A percentile compares a stretch with the other conserved stretches of the same genome.
Conservation (phyloP, 2,329 filamentous ascomycete species). For the Fusarium sp. region DNA sequence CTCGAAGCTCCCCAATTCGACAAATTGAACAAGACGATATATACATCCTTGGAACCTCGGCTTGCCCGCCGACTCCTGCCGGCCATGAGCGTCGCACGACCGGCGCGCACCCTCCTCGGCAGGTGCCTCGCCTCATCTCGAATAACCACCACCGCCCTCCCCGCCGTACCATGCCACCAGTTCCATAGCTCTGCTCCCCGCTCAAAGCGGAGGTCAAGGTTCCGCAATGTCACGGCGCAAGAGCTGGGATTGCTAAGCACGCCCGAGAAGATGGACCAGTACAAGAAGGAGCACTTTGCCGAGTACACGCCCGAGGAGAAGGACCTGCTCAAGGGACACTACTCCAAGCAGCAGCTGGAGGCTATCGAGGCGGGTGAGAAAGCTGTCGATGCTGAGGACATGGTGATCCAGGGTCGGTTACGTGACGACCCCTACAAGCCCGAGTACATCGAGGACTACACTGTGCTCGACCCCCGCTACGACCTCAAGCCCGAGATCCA, state of each 20-base stretch:
- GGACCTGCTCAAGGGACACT: conserved; percentile 71
- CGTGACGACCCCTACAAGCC: conserved; percentile 79
- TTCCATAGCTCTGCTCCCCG: conserved; percentile 66
- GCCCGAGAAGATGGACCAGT: conserved; percentile 58
- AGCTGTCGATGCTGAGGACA: conserved; percentile 78
- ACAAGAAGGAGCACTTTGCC: conserved; percentile 63
- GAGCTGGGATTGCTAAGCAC: conserved; percentile 62
- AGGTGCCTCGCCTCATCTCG: conserved; percentile 58
- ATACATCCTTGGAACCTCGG: neutral
- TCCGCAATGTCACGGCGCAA: conserved; percentile 64
- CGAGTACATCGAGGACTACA: conserved; percentile 86
- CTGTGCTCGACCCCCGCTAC: conserved; percentile 79
- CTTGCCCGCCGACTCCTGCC: conserved; percentile 28
- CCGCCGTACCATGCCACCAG: conserved; percentile 51
- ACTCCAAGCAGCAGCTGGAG: conserved; percentile 83
- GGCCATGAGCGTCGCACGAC: conserved; percentile 68
- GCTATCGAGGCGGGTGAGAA: conserved; percentile 85
- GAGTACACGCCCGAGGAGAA: conserved; percentile 77
- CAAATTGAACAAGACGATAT: conserved; percentile 25
- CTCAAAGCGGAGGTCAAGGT: conserved; percentile 61
- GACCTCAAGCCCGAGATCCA: conserved; percentile 72
- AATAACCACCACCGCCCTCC: conserved; percentile 36
- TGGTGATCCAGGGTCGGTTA: conserved; percentile 78
- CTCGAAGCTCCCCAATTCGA: conserved; percentile 7
- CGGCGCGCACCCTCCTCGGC: conserved; percentile 65